phyloP scores from a whole-genome alignment of 129 eudicot genomes.

The Smallanthus sonchifolius region DNA sequence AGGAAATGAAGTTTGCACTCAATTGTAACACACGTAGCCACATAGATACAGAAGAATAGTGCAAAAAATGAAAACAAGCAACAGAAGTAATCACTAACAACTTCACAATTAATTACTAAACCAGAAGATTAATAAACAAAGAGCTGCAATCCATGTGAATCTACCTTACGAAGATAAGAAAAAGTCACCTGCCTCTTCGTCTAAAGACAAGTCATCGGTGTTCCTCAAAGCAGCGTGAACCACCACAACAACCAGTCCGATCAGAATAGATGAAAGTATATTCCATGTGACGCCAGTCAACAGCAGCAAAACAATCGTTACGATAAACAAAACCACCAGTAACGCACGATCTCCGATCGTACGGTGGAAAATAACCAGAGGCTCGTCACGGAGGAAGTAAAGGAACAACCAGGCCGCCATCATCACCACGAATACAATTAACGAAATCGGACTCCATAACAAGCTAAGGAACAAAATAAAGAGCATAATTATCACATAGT shows the following conservation, averaged over 20 bases:
- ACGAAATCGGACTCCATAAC: slow-evolving; percentile 50
- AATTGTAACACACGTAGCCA: slow-evolving; percentile 16
- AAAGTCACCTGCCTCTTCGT: slow-evolving; percentile 40
- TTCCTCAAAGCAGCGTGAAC: slow-evolving; percentile 59
- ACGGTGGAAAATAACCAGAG: slow-evolving; percentile 42
- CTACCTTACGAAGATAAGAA: slow-evolving; percentile 18
- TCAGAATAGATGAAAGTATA: slow-evolving; percentile 41
- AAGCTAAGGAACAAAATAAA: slow-evolving; percentile 39
- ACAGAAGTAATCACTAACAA: background rate
- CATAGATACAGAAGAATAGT: slow-evolving; percentile 17
- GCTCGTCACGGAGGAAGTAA: slow-evolving; percentile 72
- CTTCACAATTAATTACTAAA: background rate
- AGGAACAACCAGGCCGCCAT: slow-evolving; percentile 68
- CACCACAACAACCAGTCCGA: slow-evolving; percentile 48
- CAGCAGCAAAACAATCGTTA: slow-evolving; percentile 40
- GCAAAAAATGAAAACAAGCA: background rate
- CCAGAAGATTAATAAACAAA: background rate
- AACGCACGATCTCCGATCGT: slow-evolving; percentile 41
- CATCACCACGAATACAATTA: slow-evolving; percentile 47
- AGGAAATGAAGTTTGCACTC: slow-evolving; percentile 4
- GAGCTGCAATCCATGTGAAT: background rate
- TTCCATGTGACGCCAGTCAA: slow-evolving; percentile 45
- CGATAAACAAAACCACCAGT: slow-evolving; percentile 26
- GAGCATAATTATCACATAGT: slow-evolving; percentile 46
- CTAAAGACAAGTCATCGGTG: slow-evolving; percentile 54